Evolutionary conservation across 352 stramenopile genomes (phyloP).

Genomic region (Pythium diclinum): DNA sequence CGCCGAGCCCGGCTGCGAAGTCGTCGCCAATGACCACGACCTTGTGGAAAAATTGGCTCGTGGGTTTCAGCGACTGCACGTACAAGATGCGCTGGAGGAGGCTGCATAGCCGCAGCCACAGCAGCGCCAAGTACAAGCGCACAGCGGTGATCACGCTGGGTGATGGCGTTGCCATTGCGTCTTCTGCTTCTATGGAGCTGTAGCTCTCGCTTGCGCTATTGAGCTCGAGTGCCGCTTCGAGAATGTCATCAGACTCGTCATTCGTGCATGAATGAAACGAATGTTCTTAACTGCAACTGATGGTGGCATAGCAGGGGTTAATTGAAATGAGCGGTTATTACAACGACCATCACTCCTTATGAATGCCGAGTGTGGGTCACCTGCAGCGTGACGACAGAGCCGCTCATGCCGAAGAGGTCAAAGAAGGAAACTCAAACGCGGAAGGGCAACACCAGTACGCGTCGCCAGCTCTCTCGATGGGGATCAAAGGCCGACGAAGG

Average conservation of each 20-base stretch:
- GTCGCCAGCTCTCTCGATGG: conserved; percentile 34
- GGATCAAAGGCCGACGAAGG: conserved; percentile 60
- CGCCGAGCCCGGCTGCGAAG: conserved; percentile 74
- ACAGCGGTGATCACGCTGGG: conserved; percentile 36
- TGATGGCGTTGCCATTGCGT: conserved; percentile 5
- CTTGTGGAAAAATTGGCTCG: conserved; percentile 78
- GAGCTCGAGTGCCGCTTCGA: conserved; percentile 27
- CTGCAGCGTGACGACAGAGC: conserved; percentile 1
- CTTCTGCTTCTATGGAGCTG: not conserved
- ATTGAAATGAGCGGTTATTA: too few species aligned
- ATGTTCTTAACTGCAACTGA: not conserved
- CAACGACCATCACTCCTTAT: not conserved
- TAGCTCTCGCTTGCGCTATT: not conserved
- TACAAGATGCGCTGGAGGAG: conserved; percentile 41
- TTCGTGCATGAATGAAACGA: not conserved
- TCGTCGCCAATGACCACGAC: conserved; percentile 81
- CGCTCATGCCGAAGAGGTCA: not conserved
- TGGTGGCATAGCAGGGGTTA: not conserved
- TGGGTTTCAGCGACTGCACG: conserved; percentile 45
- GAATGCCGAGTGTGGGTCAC: conserved; percentile 23
- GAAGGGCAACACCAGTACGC: not conserved
- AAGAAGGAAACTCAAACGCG: not conserved
- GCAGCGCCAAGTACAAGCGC: conserved; percentile 51
- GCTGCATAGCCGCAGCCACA: conserved; percentile 71
- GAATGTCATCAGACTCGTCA: conserved; percentile 16